A percentile compares a stretch with the other conserved stretches of the same genome.
phyloP scores from a whole-genome alignment of 1,284 basidiomycete genomes.

The Fomes fomentarius region DNA sequence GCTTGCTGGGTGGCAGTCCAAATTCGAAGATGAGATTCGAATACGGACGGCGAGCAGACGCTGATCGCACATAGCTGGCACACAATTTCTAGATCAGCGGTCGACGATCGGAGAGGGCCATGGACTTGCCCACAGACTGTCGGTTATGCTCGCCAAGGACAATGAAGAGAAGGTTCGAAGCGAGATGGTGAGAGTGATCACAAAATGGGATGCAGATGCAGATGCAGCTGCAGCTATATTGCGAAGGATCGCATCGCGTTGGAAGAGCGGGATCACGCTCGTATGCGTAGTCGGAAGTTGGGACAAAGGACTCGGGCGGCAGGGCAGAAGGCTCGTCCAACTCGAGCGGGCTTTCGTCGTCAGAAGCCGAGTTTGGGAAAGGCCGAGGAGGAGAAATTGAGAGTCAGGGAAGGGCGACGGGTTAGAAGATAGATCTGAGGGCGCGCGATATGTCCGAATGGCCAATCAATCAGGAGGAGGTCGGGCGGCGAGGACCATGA shows the following conservation, averaged over 20 bases:
- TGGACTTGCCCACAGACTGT: conserved; percentile 2
- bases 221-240: no score
- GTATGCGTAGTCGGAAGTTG: background rate
- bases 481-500: background rate
- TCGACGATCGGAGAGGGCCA: conserved; percentile 4
- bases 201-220: no score
- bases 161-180: background rate
- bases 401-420: background rate
- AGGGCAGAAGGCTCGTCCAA: no score
- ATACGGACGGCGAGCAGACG: background rate
- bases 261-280: background rate
- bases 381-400: background rate
- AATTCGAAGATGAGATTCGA: background rate
- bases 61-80: conserved; percentile 1
- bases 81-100: conserved; percentile 2
- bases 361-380: no score
- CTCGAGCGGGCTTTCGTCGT: no score
- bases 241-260: background rate
- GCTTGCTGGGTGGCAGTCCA: background rate
- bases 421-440: background rate
- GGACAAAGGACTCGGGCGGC: no score
- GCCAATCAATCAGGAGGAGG: background rate
- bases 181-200: conserved; percentile 7
- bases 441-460: no score
- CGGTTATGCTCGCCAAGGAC: conserved; percentile 2